These are phyloP conservation scores for Diaporthe ilicicola DNA, from an alignment of 2,329 filamentous ascomycete genomes.

Conservation along the genomic window DNA sequence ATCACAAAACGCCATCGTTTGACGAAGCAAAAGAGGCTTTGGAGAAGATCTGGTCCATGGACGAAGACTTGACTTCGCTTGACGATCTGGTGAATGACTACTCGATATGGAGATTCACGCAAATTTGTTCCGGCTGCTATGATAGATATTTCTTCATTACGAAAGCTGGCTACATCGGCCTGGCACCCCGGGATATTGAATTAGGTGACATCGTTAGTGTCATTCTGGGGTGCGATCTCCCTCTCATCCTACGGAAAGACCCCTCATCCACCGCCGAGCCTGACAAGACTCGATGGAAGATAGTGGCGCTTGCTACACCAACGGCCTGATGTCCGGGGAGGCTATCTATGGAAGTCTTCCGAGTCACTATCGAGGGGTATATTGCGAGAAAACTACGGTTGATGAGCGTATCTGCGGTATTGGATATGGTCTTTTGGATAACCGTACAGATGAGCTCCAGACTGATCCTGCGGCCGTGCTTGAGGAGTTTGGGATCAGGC, in stretches of 20 bases:
- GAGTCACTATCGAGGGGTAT: not conserved
- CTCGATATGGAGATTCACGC: not conserved
- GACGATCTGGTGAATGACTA: not conserved
- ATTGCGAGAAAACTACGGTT: rapidly evolving
- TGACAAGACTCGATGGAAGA: not conserved
- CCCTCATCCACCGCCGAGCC: not conserved
- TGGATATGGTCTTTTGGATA: not conserved
- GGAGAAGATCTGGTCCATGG: not conserved
- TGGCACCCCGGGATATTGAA: not conserved
- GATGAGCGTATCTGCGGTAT: not conserved
- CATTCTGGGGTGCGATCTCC: not conserved
- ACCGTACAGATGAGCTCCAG: not conserved
- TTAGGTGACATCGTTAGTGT: not conserved
- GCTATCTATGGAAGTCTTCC: not conserved
- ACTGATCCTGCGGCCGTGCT: not conserved
- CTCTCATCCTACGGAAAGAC: not conserved
- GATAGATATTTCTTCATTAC: slow-evolving; percentile 9
- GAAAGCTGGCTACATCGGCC: not conserved
- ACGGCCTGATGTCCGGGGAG: not conserved
- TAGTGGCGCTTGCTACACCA: not conserved
- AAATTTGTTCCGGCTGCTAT: not conserved
- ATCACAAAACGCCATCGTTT: no score
- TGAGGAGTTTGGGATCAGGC: not conserved
- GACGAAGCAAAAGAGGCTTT: not conserved
- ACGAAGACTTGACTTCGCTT: not conserved